Evolutionary conservation across 2,329 filamentous ascomycete species (phyloP).

Genomic region (Diplocarpon mali): DNA sequence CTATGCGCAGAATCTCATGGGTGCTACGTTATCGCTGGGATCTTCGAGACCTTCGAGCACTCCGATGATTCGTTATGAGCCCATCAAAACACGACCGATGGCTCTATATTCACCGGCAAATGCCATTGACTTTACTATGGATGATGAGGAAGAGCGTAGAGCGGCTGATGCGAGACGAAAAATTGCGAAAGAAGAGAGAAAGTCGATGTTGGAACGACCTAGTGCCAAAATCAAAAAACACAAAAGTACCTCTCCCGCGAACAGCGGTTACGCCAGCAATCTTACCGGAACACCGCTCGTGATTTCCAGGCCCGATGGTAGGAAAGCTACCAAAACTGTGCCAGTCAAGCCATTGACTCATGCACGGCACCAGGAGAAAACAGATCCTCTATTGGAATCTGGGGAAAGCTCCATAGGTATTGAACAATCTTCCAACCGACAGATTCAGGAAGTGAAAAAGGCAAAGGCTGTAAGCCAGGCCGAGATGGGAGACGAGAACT

Average conservation of each 20-base stretch:
- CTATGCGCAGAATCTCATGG: slow-evolving; percentile 41
- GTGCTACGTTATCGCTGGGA: slow-evolving; percentile 33
- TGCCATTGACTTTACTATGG: slow-evolving; percentile 22
- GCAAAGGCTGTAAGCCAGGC: not conserved
- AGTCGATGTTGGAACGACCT: not conserved
- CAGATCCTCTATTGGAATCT: not conserved
- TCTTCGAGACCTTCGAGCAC: slow-evolving; percentile 26
- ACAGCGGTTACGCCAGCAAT: slow-evolving; percentile 22
- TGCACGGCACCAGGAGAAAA: not conserved
- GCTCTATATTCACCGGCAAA: slow-evolving; percentile 1
- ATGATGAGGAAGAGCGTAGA: slow-evolving; percentile 11
- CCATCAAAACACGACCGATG: slow-evolving; percentile 11
- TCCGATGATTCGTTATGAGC: slow-evolving; percentile 19
- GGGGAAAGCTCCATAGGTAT: not conserved
- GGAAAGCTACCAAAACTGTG: not conserved
- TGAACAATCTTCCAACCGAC: not conserved
- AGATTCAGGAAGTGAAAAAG: not conserved
- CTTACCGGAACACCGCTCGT: slow-evolving; percentile 21
- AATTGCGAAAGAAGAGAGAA: not conserved
- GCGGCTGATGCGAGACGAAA: not conserved
- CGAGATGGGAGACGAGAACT: not conserved
- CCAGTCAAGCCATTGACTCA: not conserved
- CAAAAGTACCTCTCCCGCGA: slow-evolving; percentile 11
- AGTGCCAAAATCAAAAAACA: slow-evolving; percentile 8
- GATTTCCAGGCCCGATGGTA: slow-evolving; percentile 10